Evolutionary conservation across 768 basidiomycete genomes (phyloP), one percentile per base, ranked within the genome.

Genomic region (Boletus edulis): DNA sequence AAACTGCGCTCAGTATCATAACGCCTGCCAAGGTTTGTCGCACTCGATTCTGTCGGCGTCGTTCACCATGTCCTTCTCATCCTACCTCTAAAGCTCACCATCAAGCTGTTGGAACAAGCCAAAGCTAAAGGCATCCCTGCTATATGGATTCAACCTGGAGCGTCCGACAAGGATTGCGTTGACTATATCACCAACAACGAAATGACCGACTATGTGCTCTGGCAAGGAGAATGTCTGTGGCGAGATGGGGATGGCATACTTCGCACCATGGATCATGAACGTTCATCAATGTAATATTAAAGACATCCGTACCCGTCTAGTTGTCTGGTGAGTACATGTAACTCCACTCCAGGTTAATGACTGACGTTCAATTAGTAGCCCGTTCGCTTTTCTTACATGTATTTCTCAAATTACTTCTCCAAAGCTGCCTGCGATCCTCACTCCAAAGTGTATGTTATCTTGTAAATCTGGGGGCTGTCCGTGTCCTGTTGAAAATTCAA

Each of bases 111-210:
- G 62, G 74, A 86, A 66, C 77, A 84, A 54, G 87, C 86, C 9
- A 85, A 85, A 67, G 77, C 78, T n/a, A 79, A 83, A n/a, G 70
- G 71, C n/a, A 70, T 91, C n/a, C 87, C 85, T 6, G 79, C 85
- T 4, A 76, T 94, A 42, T 96, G 94, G 94, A 80, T 95, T 31
- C 94, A 96, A 68, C 94, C 94, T 8, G 92, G 92, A 20, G 90
- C 92, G 8, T 85, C 87, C 59, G 86, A 91, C 62, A 78, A 75
- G 15, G 71, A 72, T 3, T 90, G 94, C 45, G 70, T 76, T 15
- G 63, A 75, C 15, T 94, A 81, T 62, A 84, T 94, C 67, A 78
- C 81, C 39, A 80, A 84, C 54, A 84, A 86, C 48, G 80, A 76
- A 5, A 70, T 93, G 60, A 72, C 75, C 34, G 84, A 84, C 64